Base-by-base conservation (phyloP, 805 yeast genomes). In the Sugiyamaella valdiviana region DNA sequence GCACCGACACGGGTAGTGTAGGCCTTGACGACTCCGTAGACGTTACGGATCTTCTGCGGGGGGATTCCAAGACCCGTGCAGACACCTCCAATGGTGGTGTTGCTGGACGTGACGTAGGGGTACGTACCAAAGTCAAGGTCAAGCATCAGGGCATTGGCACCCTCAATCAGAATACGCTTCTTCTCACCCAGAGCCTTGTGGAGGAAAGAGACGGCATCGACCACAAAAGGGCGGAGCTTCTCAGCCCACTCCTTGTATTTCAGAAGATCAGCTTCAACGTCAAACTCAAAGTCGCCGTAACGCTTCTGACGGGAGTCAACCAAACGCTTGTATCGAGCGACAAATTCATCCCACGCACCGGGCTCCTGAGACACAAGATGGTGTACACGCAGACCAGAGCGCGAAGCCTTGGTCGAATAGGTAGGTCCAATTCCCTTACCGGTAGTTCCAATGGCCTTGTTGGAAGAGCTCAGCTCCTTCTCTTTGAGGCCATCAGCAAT, bases 351-450 rank as follows among this genome's bases (percentile, higher is more conserved):
- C 98, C 98, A 93, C 14, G 95, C 86, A 54, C 81, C 90, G 14
- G 89, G 90, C 63, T 85, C 90, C 60, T 85, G 85, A 57, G 85
- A 81, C 37, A 89, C 93, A 63, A 93, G 77, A 74, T 93, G 98
- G 72, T 93, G 99, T 48, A 93, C 95, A 71, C 99, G 80, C 59
- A 93, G 75, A 64, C 99, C 99, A 17, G 97, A 88, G 72, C 99
- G 83, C 14, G 95, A 84, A 45, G 95, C 95, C 74, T 93, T 93
- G 55, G 99, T 89, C 21, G 97, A 83, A 68, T 93, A 93, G 39
- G 99, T 85, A 61, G 99, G 99, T 50, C 99, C 99, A 63, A 93
- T 93, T 70, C 99, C 99, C 67, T 93, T 93, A 65, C 98, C 97
- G 32, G 99, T 93, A 54, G 99, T 93, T 60, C 99, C 99, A 61